Evolutionary conservation across 2,329 filamentous ascomycete genomes (phyloP).

Genomic region (Leptographium galeiforme): DNA sequence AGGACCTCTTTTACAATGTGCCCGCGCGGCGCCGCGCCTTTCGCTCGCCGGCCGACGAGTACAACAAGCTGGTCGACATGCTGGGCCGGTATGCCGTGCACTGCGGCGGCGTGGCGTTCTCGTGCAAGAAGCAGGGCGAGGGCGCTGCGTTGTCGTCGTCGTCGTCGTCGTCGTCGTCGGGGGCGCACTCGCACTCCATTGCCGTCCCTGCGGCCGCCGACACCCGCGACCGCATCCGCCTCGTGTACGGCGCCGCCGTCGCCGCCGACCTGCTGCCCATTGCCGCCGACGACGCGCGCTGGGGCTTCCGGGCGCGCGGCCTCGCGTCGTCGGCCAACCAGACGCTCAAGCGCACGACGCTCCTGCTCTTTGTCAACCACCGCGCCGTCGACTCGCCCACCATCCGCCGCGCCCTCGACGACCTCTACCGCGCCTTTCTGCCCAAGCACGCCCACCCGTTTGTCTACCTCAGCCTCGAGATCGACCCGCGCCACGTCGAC

Average conservation of each 20-base stretch:
- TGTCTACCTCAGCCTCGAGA: constrained; percentile 80
- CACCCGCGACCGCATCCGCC: constrained; percentile 71
- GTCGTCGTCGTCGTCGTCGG: too few relatives aligned
- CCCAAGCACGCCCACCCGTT: constrained; percentile 94
- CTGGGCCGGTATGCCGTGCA: constrained; percentile 90
- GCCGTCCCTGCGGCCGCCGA: constrained; percentile 63
- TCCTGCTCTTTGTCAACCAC: constrained; percentile 94
- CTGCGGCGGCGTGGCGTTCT: constrained; percentile 81
- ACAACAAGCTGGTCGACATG: constrained; percentile 93
- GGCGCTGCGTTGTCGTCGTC: constrained; percentile 65
- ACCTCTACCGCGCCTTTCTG: constrained; percentile 74
- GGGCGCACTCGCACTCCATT: constrained; percentile 38
- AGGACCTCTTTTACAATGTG: constrained; percentile 95
- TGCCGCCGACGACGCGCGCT: constrained; percentile 55
- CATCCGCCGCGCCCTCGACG: constrained; percentile 82
- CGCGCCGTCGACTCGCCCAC: constrained; percentile 79
- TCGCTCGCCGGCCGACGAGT: constrained; percentile 83
- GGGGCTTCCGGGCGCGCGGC: constrained; percentile 72
- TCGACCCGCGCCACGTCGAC: constrained; percentile 83
- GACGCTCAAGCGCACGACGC: constrained; percentile 73
- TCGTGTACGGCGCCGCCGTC: constrained; percentile 72
- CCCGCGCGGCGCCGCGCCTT: constrained; percentile 81
- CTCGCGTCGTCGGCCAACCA: constrained; percentile 91
- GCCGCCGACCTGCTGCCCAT: constrained; percentile 82
- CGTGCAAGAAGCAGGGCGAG: constrained; percentile 93